Conservation (phyloP, 768 basidiomycete genomes). For the Roridomyces roridus region DNA sequence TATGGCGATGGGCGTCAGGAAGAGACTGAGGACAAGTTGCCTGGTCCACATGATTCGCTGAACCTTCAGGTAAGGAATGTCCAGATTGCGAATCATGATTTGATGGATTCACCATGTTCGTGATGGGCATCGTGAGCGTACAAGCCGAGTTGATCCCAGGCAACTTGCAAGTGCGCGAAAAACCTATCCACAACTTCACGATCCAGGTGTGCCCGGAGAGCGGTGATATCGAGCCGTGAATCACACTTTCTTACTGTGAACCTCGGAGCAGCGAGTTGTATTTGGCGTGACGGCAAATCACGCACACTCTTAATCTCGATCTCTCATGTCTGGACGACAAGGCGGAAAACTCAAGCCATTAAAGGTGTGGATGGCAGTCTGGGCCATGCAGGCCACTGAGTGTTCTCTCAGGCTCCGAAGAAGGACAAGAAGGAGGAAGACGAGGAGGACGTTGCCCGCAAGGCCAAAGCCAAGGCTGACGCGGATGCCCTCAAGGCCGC, state of each 20-base stretch:
- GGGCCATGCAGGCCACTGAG: neutral
- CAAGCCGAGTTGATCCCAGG: no score
- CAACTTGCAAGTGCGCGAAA: no score
- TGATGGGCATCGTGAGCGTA: no score
- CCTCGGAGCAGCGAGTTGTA: no score
- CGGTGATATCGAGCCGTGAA: no score
- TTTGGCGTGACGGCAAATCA: no score
- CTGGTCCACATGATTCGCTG: slow-evolving; percentile 5
- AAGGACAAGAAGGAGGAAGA: slow-evolving; percentile 77
- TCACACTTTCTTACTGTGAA: no score
- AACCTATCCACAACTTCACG: no score
- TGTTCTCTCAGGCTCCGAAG: slow-evolving; percentile 75
- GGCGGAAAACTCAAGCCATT: slow-evolving; percentile 89
- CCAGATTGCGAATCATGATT: no score
- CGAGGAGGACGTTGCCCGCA: slow-evolving; percentile 76
- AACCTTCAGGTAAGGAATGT: no score
- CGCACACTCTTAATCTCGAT: slow-evolving; percentile 1
- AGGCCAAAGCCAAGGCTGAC: slow-evolving; percentile 79
- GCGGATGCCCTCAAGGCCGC: slow-evolving; percentile 75
- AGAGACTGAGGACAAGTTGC: neutral
- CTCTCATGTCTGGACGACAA: slow-evolving; percentile 67
- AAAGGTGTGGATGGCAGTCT: slow-evolving; percentile 56
- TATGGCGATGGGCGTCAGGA: slow-evolving; percentile 4
- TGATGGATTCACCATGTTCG: no score
- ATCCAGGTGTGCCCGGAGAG: no score